phyloP scores from a whole-genome alignment of 108 stramenopile genomes.

The Nitzschia sp. region DNA sequence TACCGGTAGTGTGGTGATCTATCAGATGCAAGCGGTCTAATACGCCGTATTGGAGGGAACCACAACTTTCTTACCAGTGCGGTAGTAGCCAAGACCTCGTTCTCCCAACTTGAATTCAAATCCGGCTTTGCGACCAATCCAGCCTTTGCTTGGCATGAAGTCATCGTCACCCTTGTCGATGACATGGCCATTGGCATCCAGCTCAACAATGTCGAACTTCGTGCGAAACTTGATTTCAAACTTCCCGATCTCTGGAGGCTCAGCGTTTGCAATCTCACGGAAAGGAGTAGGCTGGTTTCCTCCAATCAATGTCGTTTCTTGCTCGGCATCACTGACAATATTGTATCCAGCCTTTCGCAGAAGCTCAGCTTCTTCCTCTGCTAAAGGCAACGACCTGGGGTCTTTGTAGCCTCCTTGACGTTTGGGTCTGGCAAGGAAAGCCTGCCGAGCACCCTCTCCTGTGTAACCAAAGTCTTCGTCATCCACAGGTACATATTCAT shows the following conservation, averaged over 20 bases:
- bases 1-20: too few relatives aligned
- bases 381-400: conserved; percentile 43
- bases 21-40: conserved; percentile 8
- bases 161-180: conserved; percentile 87
- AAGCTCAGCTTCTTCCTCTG: conserved; percentile 64
- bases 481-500: conserved; percentile 38
- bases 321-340: conserved; percentile 79
- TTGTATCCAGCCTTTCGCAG: conserved; percentile 64
- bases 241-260: conserved; percentile 17
- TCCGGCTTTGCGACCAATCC: conserved; percentile 77
- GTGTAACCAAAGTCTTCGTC: conserved; percentile 59
- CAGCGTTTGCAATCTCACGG: conserved; percentile 25
- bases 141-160: conserved; percentile 62
- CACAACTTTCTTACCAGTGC: conserved; percentile 81
- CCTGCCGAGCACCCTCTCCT: conserved; percentile 28
- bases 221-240: conserved; percentile 62
- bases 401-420: conserved; percentile 24
- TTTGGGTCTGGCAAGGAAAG: conserved; percentile 19
- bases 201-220: conserved; percentile 80
- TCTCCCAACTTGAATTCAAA: conserved; percentile 89
- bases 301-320: conserved; percentile 53
- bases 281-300: conserved; percentile 71
- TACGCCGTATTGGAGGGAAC: conserved; percentile 85
- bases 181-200: conserved; percentile 73
- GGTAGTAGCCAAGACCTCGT: conserved; percentile 83